These are phyloP conservation scores for Fusarium sp. DNA, from an alignment of 2,329 filamentous ascomycete species.

Conservation along the genomic window DNA sequence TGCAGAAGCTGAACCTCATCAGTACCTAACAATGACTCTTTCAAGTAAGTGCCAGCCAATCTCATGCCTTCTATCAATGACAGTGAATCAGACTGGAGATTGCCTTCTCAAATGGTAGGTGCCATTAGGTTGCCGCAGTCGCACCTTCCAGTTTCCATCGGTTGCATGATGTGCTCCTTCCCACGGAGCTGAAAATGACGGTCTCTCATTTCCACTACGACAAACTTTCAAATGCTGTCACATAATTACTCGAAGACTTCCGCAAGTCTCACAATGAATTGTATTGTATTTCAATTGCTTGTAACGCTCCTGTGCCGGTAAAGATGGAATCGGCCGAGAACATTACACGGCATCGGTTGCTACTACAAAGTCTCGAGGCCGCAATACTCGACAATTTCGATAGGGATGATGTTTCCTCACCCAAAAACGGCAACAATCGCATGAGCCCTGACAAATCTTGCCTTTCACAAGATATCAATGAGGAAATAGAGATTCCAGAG, in stretches of 20 bases:
- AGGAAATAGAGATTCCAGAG: background rate
- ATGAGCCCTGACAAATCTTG: background rate
- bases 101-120: background rate
- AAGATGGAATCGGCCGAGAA: background rate
- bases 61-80: background rate
- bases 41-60: background rate
- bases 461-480: background rate
- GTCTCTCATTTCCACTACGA: background rate
- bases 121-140: background rate
- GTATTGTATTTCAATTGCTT: too few relatives aligned
- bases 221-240: background rate
- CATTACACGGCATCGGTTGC: background rate
- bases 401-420: background rate
- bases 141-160: background rate
- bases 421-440: accelerated
- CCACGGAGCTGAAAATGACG: background rate
- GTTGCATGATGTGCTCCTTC: background rate
- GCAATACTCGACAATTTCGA: background rate
- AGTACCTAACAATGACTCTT: background rate
- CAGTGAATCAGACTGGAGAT: background rate
- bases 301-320: background rate
- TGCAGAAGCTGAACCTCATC: background rate
- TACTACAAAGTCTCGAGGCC: background rate
- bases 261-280: background rate
- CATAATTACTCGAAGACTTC: background rate